phyloP scores from a whole-genome alignment of 345 rosid species.

The Acer yangbiense region DNA sequence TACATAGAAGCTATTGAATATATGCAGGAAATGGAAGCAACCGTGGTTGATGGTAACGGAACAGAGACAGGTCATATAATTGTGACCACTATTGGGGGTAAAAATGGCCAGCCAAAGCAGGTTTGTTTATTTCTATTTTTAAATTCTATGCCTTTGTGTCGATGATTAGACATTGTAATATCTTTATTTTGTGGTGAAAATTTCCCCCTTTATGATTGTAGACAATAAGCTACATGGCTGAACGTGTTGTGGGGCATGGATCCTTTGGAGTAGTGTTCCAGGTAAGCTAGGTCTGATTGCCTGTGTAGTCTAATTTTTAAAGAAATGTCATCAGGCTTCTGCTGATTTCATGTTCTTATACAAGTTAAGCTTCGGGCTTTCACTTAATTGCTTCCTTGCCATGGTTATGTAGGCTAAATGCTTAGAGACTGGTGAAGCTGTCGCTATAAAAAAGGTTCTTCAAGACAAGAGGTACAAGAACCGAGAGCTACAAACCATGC shows the following conservation, averaged over 20 bases:
- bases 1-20: constrained; percentile 7
- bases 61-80: constrained; percentile 85
- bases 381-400: not conserved
- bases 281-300: constrained; percentile 38
- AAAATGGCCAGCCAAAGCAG: constrained; percentile 83
- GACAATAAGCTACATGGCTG: constrained; percentile 98
- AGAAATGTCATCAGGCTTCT: not conserved
- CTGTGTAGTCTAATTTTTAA: not conserved
- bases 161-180: not conserved
- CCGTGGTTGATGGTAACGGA: constrained; percentile 84
- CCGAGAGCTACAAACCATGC: constrained; percentile 96
- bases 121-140: constrained; percentile 30
- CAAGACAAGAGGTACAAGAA: constrained; percentile 98
- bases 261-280: constrained; percentile 97
- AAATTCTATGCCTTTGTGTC: not conserved
- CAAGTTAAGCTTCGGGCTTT: not conserved
- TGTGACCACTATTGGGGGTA: constrained; percentile 83
- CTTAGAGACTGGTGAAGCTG: constrained; percentile 94
- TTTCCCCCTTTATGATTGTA: constrained; percentile 27
- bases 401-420: constrained; percentile 75
- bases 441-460: constrained; percentile 86
- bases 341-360: constrained; percentile 1
- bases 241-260: constrained; percentile 93
- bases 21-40: constrained; percentile 82
- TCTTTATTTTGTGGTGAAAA: constrained; percentile 4